phyloP scores from a whole-genome alignment of 1,284 basidiomycete genomes.

The Moesziomyces globuligerus region DNA sequence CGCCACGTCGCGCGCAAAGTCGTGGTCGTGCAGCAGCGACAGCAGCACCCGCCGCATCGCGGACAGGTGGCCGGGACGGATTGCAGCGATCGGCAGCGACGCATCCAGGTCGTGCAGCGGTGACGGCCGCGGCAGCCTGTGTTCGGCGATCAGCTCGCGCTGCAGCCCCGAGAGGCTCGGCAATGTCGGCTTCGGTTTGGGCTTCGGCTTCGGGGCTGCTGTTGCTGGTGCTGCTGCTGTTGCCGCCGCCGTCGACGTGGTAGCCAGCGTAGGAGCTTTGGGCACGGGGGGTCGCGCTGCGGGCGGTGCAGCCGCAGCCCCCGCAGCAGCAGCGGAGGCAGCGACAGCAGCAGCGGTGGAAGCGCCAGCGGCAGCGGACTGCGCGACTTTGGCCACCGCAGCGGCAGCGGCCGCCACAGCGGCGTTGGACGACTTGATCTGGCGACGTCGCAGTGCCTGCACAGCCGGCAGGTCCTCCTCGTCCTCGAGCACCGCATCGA shows the following conservation, averaged over 20 bases:
- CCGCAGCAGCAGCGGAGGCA: not conserved
- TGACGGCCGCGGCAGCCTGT: conserved; percentile 14
- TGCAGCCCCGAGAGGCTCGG: conserved; percentile 16
- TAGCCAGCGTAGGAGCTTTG: not conserved
- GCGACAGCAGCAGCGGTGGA: not conserved
- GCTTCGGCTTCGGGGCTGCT: too few species aligned
- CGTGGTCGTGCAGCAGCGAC: conserved; percentile 22
- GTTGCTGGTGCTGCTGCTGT: not conserved
- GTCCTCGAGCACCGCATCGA: conserved; percentile 26
- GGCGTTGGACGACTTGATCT: conserved; percentile 17
- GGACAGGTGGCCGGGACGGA: conserved; percentile 32
- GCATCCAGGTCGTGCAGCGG: conserved; percentile 25
- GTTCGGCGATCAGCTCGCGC: conserved; percentile 32
- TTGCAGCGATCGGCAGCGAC: conserved; percentile 8
- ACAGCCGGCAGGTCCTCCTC: conserved; percentile 35
- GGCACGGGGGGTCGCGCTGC: not conserved
- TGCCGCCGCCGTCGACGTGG: conserved; percentile 4
- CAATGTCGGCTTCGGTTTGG: conserved; percentile 6
- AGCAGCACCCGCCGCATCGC: conserved; percentile 36
- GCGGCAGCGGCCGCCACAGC: conserved; percentile 13
- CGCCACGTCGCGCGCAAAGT: conserved; percentile 23
- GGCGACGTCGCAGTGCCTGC: conserved; percentile 24
- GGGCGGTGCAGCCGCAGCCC: not conserved
- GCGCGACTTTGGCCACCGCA: conserved; percentile 3
- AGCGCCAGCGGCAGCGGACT: conserved; percentile 5